These are phyloP conservation scores for Fusarium humuli DNA, from an alignment of 2,329 filamentous ascomycete species.

Conservation along the genomic window DNA sequence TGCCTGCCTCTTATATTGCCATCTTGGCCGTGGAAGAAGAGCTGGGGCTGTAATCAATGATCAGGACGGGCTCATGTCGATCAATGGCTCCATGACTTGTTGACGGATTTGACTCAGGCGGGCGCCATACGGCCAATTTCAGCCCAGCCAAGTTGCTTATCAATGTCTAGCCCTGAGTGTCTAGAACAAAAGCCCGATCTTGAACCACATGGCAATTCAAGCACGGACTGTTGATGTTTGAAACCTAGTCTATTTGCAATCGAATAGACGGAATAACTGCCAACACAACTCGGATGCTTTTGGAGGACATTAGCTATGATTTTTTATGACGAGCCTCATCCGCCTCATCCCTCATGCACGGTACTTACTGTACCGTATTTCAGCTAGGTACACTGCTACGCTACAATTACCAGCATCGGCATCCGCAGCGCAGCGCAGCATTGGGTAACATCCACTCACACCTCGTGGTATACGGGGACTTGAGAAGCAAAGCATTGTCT, in stretches of 20 bases:
- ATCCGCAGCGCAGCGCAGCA: background rate
- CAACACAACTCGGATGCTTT: background rate
- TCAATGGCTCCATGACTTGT: conserved; percentile 8
- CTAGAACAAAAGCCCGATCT: background rate
- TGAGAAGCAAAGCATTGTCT: conserved; percentile 9
- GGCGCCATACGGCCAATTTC: conserved; percentile 6
- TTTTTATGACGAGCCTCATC: background rate
- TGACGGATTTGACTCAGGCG: conserved; percentile 5
- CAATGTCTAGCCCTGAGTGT: background rate
- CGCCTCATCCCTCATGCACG: background rate
- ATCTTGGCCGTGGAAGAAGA: background rate
- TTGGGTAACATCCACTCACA: conserved; percentile 23
- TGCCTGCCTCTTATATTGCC: background rate
- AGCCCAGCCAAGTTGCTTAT: conserved; percentile 8
- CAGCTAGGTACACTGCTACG: background rate
- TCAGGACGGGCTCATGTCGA: conserved; percentile 13
- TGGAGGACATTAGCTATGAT: background rate
- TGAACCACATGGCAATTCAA: conserved; percentile 1
- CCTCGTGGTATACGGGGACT: conserved; percentile 20
- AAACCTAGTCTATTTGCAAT: background rate
- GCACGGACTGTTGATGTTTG: conserved; percentile 4
- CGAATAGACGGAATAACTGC: background rate
- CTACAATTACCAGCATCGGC: conserved; percentile 7
- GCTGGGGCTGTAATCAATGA: background rate
- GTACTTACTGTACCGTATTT: background rate